phyloP scores from a whole-genome alignment of 192 early-diverging fungal species.

The Cladochytrium replicatum region DNA sequence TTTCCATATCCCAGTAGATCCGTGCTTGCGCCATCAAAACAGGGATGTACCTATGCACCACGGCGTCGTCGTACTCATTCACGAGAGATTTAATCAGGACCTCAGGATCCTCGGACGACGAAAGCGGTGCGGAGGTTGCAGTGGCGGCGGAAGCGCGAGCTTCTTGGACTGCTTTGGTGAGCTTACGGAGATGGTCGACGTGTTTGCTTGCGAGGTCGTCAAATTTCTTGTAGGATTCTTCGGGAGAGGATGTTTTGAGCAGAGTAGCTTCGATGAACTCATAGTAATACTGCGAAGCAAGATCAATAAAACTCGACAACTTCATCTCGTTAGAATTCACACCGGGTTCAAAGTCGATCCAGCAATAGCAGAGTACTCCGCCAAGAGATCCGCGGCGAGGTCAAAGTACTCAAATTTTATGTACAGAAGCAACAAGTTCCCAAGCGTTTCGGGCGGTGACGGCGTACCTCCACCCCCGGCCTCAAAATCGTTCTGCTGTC shows the following conservation, averaged over 20 bases:
- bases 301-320: neutral
- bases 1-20: slow-evolving; percentile 58
- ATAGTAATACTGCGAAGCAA: slow-evolving; percentile 45
- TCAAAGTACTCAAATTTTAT: slow-evolving; percentile 51
- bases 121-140: too few relatives aligned
- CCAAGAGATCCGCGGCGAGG: slow-evolving; percentile 48
- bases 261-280: slow-evolving; percentile 49
- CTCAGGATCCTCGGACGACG: too few relatives aligned
- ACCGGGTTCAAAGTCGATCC: slow-evolving; percentile 22
- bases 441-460: slow-evolving; percentile 50
- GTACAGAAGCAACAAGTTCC: slow-evolving; percentile 50
- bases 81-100: slow-evolving; percentile 45
- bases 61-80: slow-evolving; percentile 48
- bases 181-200: slow-evolving; percentile 43
- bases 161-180: slow-evolving; percentile 51
- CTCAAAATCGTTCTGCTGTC: slow-evolving; percentile 28
- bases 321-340: neutral
- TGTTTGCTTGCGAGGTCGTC: slow-evolving; percentile 50
- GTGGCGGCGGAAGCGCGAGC: too few relatives aligned
- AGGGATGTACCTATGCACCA: slow-evolving; percentile 50
- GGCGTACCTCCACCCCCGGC: too few relatives aligned
- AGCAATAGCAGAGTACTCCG: slow-evolving; percentile 34
- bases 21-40: slow-evolving; percentile 56
- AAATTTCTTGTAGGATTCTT: slow-evolving; percentile 52
- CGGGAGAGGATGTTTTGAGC: slow-evolving; percentile 42